Base-by-base conservation (phyloP, 352 stramenopile species). In the Pythium plurisporium region DNA sequence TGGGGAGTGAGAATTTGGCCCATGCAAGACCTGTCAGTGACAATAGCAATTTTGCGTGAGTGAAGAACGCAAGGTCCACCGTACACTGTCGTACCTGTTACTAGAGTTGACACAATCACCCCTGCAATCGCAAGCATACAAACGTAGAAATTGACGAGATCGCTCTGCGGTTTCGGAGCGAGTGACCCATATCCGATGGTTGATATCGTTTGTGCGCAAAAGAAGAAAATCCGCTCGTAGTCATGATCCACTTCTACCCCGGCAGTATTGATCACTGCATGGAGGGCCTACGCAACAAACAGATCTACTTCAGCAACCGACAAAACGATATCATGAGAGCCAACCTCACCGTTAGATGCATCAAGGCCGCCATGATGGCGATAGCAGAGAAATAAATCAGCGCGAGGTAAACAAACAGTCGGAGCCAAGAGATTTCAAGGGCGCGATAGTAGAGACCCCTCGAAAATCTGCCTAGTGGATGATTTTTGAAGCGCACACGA, bases 1-100 rank as follows among this genome's bases (percentile, higher is more conserved):
- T 74, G 0, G 76, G 76, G 19, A 82, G 82, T 11, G 76, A 84
- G 23, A 86, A 86, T 25, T 84, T 86, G n/a, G 76, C 62, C 76
- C 76, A 86, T 8, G 76, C 70, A n/a, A 86, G 60, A 19, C 76
- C 76, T 86, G n/a, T n/a, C n/a, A n/a, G n/a, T n/a, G n/a, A n/a
- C n/a, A n/a, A n/a, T n/a, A n/a, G n/a, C n/a, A n/a, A n/a, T n/a
- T n/a, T n/a, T n/a, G n/a, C n/a, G n/a, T n/a, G n/a, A n/a, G n/a
- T n/a, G n/a, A n/a, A n/a, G n/a, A n/a, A n/a, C n/a, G n/a, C n/a
- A n/a, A n/a, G n/a, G n/a, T n/a, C 12, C 10, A 26, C 20, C 42
- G 20, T 22, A 9, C 7, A 34, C 9, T 34, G 12, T 17, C 37
- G 1, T 34, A 84, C 75, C 73, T 41, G 75, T 82, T 11, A 86